These are phyloP conservation scores for Suillus subalutaceus DNA, from an alignment of 768 basidiomycete genomes.

Conservation along the genomic window DNA sequence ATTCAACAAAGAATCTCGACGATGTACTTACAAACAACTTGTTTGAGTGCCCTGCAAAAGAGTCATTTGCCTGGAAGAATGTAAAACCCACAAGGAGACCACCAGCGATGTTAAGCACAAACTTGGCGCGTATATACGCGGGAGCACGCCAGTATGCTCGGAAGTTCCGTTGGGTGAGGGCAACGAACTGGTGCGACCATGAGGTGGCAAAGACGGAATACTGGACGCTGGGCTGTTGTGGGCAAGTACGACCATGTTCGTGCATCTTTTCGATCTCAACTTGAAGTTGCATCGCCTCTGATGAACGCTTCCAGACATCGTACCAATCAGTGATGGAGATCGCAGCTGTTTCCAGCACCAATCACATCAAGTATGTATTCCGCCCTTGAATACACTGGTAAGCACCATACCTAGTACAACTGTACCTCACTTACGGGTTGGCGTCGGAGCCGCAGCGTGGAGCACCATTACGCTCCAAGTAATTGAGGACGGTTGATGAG, in stretches of 20 bases:
- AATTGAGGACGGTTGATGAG: conserved; percentile 1
- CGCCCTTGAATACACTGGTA: conserved; percentile 25
- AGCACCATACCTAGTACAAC: neutral
- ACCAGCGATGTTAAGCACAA: conserved; percentile 35
- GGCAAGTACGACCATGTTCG: conserved; percentile 31
- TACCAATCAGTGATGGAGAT: conserved; percentile 49
- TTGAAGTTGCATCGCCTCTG: conserved; percentile 38
- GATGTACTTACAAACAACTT: conserved; percentile 37
- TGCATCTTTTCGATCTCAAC: conserved; percentile 48
- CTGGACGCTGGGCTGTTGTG: conserved; percentile 23
- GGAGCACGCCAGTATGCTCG: conserved; percentile 38
- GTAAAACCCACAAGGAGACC: conserved; percentile 44
- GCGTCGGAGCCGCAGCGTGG: neutral
- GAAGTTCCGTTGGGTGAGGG: conserved; percentile 32
- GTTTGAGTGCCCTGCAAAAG: conserved; percentile 42
- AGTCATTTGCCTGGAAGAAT: conserved; percentile 40
- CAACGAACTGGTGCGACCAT: conserved; percentile 36
- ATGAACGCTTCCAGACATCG: conserved; percentile 45
- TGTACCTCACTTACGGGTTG: conserved; percentile 4
- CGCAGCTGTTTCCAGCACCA: conserved; percentile 53
- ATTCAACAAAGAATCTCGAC: neutral
- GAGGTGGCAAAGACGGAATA: conserved; percentile 35
- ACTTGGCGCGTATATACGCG: conserved; percentile 40
- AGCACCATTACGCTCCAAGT: conserved; percentile 11
- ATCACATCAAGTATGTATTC: conserved; percentile 52